phyloP scores from a whole-genome alignment of 2,329 filamentous ascomycete species.

The Hypocrella siamensis region DNA sequence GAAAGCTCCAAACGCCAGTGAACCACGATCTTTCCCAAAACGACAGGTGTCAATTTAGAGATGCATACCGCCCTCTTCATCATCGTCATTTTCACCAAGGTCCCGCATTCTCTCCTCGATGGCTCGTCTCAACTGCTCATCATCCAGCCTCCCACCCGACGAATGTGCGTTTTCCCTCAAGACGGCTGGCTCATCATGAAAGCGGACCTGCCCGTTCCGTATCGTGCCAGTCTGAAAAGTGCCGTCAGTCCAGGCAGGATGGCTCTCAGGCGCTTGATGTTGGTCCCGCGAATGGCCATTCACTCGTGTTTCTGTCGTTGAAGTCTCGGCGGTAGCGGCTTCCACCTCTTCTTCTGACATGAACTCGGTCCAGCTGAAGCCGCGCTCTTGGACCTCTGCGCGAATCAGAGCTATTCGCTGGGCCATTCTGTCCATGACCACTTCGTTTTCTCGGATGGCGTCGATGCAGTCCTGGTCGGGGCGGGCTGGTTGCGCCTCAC shows the following conservation, averaged over 20 bases:
- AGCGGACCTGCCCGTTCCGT: slow-evolving; percentile 30
- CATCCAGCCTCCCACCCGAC: slow-evolving; percentile 32
- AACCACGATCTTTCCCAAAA: too few relatives aligned
- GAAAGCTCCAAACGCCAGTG: too few relatives aligned
- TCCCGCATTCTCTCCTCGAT: slow-evolving; percentile 38
- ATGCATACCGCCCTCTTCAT: slow-evolving; percentile 20
- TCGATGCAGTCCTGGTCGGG: slow-evolving; percentile 58
- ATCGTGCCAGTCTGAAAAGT: slow-evolving; percentile 47
- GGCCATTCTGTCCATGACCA: slow-evolving; percentile 51
- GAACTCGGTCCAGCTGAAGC: slow-evolving; percentile 41
- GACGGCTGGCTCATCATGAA: slow-evolving; percentile 18
- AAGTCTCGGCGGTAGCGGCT: slow-evolving; percentile 7
- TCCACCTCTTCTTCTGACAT: slow-evolving; percentile 19
- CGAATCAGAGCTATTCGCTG: slow-evolving; percentile 48
- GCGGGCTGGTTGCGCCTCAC: too few relatives aligned
- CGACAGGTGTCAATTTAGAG: background rate
- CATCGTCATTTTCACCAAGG: slow-evolving; percentile 22
- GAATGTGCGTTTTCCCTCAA: slow-evolving; percentile 3
- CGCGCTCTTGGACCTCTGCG: slow-evolving; percentile 45
- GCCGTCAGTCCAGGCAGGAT: slow-evolving; percentile 43
- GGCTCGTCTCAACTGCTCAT: slow-evolving; percentile 41
- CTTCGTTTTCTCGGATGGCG: slow-evolving; percentile 56
- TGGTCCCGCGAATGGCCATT: slow-evolving; percentile 1
- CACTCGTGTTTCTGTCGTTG: background rate
- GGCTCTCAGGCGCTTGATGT: slow-evolving; percentile 6